A percentile compares a stretch with the other conserved stretches of the same genome.
Evolutionary conservation across 2,329 filamentous ascomycete genomes (phyloP).

Genomic region (Calonectria ilicicola): DNA sequence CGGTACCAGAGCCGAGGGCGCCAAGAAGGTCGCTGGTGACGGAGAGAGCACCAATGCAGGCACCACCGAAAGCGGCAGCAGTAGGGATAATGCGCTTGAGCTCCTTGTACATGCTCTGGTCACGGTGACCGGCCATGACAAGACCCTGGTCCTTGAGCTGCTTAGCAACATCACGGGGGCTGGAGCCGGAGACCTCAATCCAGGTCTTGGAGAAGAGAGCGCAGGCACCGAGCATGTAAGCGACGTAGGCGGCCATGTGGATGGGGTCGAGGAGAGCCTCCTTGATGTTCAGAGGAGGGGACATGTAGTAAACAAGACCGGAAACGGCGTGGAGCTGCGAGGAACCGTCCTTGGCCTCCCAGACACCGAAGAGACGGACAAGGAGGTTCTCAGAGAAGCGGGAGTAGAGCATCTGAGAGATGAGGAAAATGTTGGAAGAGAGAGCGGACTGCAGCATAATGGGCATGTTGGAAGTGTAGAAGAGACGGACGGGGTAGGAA

Average conservation of each 20-base stretch:
- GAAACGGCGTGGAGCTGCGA: constrained; percentile 94
- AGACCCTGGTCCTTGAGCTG: constrained; percentile 99
- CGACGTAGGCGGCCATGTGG: constrained; percentile 94
- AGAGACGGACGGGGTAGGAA: constrained; percentile 97
- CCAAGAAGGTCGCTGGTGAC: constrained; percentile 96
- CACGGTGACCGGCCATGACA: constrained; percentile 99
- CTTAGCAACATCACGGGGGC: constrained; percentile 98
- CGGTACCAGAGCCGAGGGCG: constrained; percentile 94
- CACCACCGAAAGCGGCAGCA: constrained; percentile 97
- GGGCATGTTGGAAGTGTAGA: constrained; percentile 99
- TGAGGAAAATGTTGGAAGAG: constrained; percentile 98
- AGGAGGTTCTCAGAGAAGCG: constrained; percentile 99
- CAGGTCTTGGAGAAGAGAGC: constrained; percentile 99
- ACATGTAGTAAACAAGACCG: constrained; percentile 99
- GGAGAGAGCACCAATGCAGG: constrained; percentile 97
- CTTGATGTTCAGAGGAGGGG: constrained; percentile 95
- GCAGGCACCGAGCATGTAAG: constrained; percentile 98
- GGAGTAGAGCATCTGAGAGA: constrained; percentile 99
- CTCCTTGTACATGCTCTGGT: constrained; percentile 99
- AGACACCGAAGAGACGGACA: constrained; percentile 96
- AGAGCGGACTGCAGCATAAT: constrained; percentile 99
- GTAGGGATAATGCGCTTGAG: constrained; percentile 99
- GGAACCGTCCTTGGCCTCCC: constrained; percentile 97
- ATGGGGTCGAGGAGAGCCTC: constrained; percentile 97
- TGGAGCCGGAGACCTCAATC: constrained; percentile 99